A percentile compares a stretch with the other conserved stretches of the same genome.
Conservation (phyloP, 345 rosid genomes). For the Psidium guajava region DNA sequence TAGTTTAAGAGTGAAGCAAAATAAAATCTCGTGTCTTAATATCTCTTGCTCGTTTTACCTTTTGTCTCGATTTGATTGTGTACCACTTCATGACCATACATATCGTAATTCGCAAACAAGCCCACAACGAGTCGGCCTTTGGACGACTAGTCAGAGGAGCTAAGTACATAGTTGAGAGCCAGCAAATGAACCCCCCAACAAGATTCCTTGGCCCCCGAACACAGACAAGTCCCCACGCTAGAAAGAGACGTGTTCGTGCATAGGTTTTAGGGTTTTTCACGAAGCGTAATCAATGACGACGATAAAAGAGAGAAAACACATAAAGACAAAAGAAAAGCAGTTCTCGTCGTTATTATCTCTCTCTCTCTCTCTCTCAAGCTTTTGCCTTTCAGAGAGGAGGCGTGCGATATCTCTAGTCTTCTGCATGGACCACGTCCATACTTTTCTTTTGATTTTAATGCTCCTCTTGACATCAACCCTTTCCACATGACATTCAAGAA, state of each 20-base stretch:
- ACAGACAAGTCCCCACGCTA: slow-evolving; percentile 24
- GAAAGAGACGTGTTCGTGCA: not conserved
- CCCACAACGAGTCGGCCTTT: not conserved
- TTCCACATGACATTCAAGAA: slow-evolving; percentile 12
- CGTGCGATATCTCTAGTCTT: slow-evolving; percentile 15
- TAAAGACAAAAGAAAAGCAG: not conserved
- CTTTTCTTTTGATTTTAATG: slow-evolving; percentile 10
- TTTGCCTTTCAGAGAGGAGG: slow-evolving; percentile 3
- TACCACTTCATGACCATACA: too few relatives aligned
- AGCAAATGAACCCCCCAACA: not conserved
- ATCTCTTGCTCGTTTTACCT: too few relatives aligned
- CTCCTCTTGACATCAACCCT: not conserved
- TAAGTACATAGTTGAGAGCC: not conserved
- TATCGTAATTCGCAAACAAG: not conserved
- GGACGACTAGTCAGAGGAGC: not conserved
- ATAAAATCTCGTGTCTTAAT: too few relatives aligned
- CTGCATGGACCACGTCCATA: slow-evolving; percentile 31
- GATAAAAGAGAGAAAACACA: not conserved
- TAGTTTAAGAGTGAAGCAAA: too few relatives aligned
- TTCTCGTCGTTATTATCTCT: not conserved
- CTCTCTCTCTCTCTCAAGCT: not conserved
- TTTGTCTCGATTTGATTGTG: too few relatives aligned
- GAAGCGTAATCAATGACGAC: slow-evolving; percentile 26
- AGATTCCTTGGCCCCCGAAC: not conserved
- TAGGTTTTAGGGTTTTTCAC: not conserved